A percentile compares a stretch with the other conserved stretches of the same genome.
phyloP scores from a whole-genome alignment of 2,329 filamentous ascomycete genomes.

The Thelonectria blattea region DNA sequence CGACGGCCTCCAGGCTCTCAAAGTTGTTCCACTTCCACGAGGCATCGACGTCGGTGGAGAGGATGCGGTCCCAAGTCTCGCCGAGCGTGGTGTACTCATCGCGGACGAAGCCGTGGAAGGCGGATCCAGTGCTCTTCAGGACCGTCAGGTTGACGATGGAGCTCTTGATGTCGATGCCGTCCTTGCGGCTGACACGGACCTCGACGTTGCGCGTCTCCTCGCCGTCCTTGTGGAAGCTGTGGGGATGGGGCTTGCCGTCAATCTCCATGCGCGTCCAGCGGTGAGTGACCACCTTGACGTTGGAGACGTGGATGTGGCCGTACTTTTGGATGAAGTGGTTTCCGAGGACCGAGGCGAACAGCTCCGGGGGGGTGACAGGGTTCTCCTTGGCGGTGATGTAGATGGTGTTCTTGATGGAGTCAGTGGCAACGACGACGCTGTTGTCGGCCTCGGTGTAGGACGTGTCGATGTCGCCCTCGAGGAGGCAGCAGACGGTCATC shows the following conservation, averaged over 20 bases:
- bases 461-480: slow-evolving; percentile 89
- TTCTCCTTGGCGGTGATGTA: slow-evolving; percentile 95
- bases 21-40: slow-evolving; percentile 86
- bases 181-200: slow-evolving; percentile 68
- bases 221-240: slow-evolving; percentile 92
- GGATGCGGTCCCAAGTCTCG: slow-evolving; percentile 93
- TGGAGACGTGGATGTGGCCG: slow-evolving; percentile 82
- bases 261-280: slow-evolving; percentile 90
- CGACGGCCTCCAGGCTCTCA: slow-evolving; percentile 68
- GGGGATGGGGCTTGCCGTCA: slow-evolving; percentile 89
- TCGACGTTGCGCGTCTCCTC: slow-evolving; percentile 86
- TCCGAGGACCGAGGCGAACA: slow-evolving; percentile 84
- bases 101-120: slow-evolving; percentile 91
- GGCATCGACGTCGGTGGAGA: slow-evolving; percentile 90
- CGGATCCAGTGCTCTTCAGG: slow-evolving; percentile 94
- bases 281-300: slow-evolving; percentile 83
- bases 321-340: slow-evolving; percentile 90
- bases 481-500: slow-evolving; percentile 91
- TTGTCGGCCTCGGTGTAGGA: slow-evolving; percentile 96
- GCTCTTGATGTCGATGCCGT: slow-evolving; percentile 77
- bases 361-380: slow-evolving; percentile 90
- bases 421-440: slow-evolving; percentile 91
- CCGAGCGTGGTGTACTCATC: slow-evolving; percentile 92
- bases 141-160: slow-evolving; percentile 83
- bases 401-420: slow-evolving; percentile 97